phyloP scores from a whole-genome alignment of 2,329 filamentous ascomycete genomes.

The Cadophora gregata region DNA sequence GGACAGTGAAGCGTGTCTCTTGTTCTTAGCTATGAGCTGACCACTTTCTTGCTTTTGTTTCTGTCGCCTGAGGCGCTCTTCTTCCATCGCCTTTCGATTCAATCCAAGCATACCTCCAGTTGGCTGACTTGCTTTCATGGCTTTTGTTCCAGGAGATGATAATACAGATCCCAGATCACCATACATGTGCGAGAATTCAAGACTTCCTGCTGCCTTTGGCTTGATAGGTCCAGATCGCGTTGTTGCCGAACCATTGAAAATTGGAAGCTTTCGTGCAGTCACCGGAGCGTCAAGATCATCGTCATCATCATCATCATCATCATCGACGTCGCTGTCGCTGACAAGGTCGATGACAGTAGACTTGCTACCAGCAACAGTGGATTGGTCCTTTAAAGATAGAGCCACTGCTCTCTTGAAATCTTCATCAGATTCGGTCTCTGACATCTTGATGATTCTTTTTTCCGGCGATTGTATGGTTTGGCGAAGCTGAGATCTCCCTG shows the following conservation, averaged over 20 bases:
- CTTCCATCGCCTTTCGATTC: conserved; percentile 84
- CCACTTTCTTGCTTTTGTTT: conserved; percentile 55
- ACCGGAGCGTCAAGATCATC: conserved; percentile 42
- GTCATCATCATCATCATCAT: conserved; percentile 43
- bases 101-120: conserved; percentile 47
- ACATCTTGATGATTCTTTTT: conserved; percentile 31
- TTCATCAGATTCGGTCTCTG: conserved; percentile 50
- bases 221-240: neutral
- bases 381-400: conserved; percentile 52
- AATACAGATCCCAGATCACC: neutral
- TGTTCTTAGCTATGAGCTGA: conserved; percentile 23
- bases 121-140: neutral
- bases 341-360: conserved; percentile 42
- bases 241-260: neutral
- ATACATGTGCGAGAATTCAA: no score
- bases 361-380: conserved; percentile 14
- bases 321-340: conserved; percentile 43
- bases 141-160: neutral
- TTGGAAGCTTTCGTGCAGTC: neutral
- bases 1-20: conserved; percentile 37
- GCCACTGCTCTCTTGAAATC: conserved; percentile 66
- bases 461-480: neutral
- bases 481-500: neutral
- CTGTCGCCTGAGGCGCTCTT: conserved; percentile 73
- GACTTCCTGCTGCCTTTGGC: neutral